Base-by-base conservation (phyloP, 164 flowering plant species). In the Amborella trichopoda region DNA sequence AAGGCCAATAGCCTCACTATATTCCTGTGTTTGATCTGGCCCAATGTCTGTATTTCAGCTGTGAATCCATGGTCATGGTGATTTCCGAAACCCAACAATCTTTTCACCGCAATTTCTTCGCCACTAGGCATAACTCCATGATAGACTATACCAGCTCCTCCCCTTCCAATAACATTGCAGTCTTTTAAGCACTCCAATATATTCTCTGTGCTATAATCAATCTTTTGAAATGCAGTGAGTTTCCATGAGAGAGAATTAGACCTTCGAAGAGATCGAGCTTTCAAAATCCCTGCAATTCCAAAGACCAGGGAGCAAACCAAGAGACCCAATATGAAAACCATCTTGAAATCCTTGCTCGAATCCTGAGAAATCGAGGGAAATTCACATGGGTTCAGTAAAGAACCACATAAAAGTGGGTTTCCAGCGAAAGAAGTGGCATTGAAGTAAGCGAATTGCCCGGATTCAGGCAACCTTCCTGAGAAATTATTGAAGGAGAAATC, bases 401-500 rank as follows among this genome's bases (percentile, higher is more conserved):
- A 40, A 5, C 93, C 91, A 37, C 94, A 86, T 17, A 87, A 83
- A 13, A 46, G 78, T 19, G 96, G 88, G 55, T 91, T 91, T 3
- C 96, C 96, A 0, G 81, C 81, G 36, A 73, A 91, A 2, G 96
- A 67, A 0, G 96, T 69, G 37, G 85, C 84, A 38, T 91, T 84
- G 69, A 91, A 82, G 67, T 69, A 68, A 0, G 72, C 51, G 36
- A 91, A 90, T 58, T 90, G 98, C 19, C 96, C 96, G 0, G 69
- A 60, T 49, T 80, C 96, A 0, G 98, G 98, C 17, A 91, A 47
- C 56, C 64, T 72, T 1, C 98, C 98, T 0, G 83, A 75, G 56
- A 91, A 66, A 32, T 86, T 76, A 50, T 91, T 91, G 87, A 76
- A 87, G 46, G 98, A 87, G 63, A 91, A 91, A 62, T 91, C 98